Conservation (phyloP, 352 stramenopile genomes). For the Globisporangium polare region DNA sequence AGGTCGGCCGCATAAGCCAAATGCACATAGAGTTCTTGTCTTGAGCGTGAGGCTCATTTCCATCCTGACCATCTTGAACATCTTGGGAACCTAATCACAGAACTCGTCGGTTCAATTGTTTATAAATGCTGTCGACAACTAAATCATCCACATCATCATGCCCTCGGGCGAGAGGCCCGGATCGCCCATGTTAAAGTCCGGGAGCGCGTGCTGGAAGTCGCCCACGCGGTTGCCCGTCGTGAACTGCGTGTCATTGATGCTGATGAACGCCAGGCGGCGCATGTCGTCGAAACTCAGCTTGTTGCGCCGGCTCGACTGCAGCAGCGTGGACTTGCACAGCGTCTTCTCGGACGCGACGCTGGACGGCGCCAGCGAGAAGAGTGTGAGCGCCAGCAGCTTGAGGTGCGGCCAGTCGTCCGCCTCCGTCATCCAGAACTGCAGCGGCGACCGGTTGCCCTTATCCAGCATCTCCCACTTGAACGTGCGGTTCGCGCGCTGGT, state of each 20-base stretch:
- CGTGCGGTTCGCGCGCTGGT: slow-evolving; percentile 69
- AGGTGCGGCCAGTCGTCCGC: slow-evolving; percentile 77
- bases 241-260: slow-evolving; percentile 81
- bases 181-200: slow-evolving; percentile 70
- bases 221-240: slow-evolving; percentile 33
- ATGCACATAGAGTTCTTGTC: background rate
- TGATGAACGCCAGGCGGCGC: slow-evolving; percentile 73
- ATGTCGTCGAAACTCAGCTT: slow-evolving; percentile 74
- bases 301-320: slow-evolving; percentile 65
- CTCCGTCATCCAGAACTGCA: slow-evolving; percentile 81
- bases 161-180: slow-evolving; percentile 63
- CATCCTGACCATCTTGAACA: background rate
- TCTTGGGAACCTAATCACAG: too few relatives aligned
- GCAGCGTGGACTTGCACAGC: slow-evolving; percentile 58
- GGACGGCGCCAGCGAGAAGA: slow-evolving; percentile 74
- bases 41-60: too few relatives aligned
- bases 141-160: slow-evolving; percentile 89
- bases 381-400: slow-evolving; percentile 63
- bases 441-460: slow-evolving; percentile 66
- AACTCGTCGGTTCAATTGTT: background rate
- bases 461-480: slow-evolving; percentile 87
- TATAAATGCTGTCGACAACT: slow-evolving; percentile 19
- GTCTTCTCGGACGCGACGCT: slow-evolving; percentile 72
- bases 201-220: slow-evolving; percentile 52
- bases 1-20: background rate